A percentile compares a stretch with the other conserved stretches of the same genome.
These are phyloP conservation scores for Cenococcum geophilum DNA, from an alignment of 495 filamentous ascomycete genomes.

Conservation along the genomic window DNA sequence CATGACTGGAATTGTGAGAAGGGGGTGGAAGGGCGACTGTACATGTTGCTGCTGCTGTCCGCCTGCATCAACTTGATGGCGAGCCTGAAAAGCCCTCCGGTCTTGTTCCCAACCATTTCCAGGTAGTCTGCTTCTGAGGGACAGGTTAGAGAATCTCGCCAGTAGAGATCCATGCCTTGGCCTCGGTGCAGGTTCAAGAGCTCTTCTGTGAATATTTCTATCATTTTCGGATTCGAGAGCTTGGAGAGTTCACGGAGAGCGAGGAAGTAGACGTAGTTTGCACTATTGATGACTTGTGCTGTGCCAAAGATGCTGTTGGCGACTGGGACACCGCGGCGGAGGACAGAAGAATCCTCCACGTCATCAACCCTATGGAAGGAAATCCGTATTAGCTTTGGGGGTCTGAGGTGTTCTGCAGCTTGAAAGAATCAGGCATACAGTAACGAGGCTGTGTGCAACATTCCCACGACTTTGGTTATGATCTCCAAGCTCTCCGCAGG, in stretches of 20 bases:
- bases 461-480: slow-evolving; percentile 81
- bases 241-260: slow-evolving; percentile 70
- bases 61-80: slow-evolving; percentile 96
- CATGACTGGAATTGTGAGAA: background rate
- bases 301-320: slow-evolving; percentile 93
- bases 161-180: slow-evolving; percentile 97
- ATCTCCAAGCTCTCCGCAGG: slow-evolving; percentile 68
- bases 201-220: slow-evolving; percentile 82
- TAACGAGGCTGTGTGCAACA: slow-evolving; percentile 90
- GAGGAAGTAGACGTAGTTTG: slow-evolving; percentile 94
- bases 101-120: slow-evolving; percentile 98
- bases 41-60: slow-evolving; percentile 58
- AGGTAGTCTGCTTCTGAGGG: slow-evolving; percentile 95
- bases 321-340: slow-evolving; percentile 84
- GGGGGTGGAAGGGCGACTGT: slow-evolving; percentile 24
- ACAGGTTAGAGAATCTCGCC: slow-evolving; percentile 89
- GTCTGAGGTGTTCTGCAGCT: background rate
- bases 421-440: slow-evolving; percentile 43
- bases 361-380: slow-evolving; percentile 61
- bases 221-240: slow-evolving; percentile 61
- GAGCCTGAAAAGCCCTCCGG: slow-evolving; percentile 88
- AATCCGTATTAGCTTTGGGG: slow-evolving; percentile 20
- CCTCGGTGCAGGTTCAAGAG: slow-evolving; percentile 89
- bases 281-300: slow-evolving; percentile 93
- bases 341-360: slow-evolving; percentile 61